phyloP scores from a whole-genome alignment of 2,329 filamentous ascomycete genomes.

The Fusarium oxysporum region DNA sequence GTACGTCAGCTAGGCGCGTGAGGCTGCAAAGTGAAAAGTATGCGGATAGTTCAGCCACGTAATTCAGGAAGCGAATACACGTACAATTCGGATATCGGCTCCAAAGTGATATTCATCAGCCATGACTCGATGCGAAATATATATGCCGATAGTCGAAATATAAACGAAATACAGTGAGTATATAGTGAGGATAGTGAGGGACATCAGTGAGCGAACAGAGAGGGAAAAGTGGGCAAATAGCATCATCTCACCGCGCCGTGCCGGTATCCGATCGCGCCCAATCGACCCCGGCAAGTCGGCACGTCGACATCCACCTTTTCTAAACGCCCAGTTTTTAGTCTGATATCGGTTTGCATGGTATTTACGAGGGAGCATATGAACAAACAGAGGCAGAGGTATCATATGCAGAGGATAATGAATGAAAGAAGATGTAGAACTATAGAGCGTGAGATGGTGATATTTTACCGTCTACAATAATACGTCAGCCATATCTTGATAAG shows the following conservation, averaged over 20 bases:
- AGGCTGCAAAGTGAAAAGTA: background rate
- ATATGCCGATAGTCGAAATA: slow-evolving; percentile 14
- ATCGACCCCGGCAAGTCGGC: slow-evolving; percentile 48
- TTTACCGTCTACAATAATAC: background rate
- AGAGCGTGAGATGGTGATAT: background rate
- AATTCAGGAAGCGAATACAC: background rate
- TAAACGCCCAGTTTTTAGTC: slow-evolving; percentile 32
- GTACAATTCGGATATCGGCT: slow-evolving; percentile 28
- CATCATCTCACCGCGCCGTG: slow-evolving; percentile 48
- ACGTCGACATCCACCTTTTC: slow-evolving; percentile 43
- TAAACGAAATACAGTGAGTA: background rate
- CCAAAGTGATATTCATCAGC: background rate
- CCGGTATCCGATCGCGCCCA: slow-evolving; percentile 47
- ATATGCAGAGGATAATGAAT: background rate
- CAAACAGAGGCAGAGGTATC: background rate
- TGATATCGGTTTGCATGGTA: background rate
- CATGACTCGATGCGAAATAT: slow-evolving; percentile 22
- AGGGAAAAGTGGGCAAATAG: slow-evolving; percentile 40
- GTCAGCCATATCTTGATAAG: background rate
- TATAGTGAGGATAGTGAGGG: background rate
- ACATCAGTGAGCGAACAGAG: background rate
- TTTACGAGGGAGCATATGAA: background rate
- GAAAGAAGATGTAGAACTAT: rapidly evolving
- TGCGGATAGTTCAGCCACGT: slow-evolving; percentile 1
- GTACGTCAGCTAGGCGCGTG: slow-evolving; percentile 10